Evolutionary conservation across 371 early-diverging fungal genomes (phyloP).

Genomic region (Dinochytrium kinnereticum): DNA sequence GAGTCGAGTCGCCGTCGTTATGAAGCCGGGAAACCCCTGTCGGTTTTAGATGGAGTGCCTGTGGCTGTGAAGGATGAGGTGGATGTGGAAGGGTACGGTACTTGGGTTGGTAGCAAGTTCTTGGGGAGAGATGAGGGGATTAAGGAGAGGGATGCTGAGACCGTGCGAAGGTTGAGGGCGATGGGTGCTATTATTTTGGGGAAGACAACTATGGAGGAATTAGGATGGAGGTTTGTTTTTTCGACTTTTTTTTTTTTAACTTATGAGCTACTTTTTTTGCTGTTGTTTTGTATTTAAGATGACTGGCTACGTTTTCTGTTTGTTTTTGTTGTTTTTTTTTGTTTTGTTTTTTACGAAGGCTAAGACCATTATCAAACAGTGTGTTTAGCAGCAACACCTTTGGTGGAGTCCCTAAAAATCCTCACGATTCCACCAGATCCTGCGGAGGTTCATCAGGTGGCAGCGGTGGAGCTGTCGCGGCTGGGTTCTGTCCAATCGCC

Average conservation of each 20-base stretch:
- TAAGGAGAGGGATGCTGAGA: slow-evolving; percentile 54
- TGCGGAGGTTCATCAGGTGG: slow-evolving; percentile 81
- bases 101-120: slow-evolving; percentile 64
- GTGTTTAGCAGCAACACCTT: slow-evolving; percentile 71
- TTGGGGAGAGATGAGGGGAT: slow-evolving; percentile 49
- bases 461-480: slow-evolving; percentile 62
- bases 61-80: slow-evolving; percentile 65
- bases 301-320: not conserved
- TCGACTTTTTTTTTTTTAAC: slow-evolving; percentile 38
- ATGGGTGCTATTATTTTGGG: slow-evolving; percentile 69
- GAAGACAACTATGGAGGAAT: slow-evolving; percentile 65
- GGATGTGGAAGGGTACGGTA: slow-evolving; percentile 56
- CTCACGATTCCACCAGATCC: slow-evolving; percentile 59
- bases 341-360: too few relatives aligned
- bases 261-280: too few relatives aligned
- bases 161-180: slow-evolving; percentile 55
- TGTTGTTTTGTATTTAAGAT: slow-evolving; percentile 26
- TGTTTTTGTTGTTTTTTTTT: slow-evolving; percentile 60
- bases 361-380: too few relatives aligned
- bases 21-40: slow-evolving; percentile 52
- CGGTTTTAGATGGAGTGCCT: slow-evolving; percentile 65
- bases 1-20: slow-evolving; percentile 63
- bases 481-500: slow-evolving; percentile 69
- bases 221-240: slow-evolving; percentile 6
- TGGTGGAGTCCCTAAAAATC: slow-evolving; percentile 70